Conservation (phyloP, 495 filamentous ascomycete genomes). For the Monascus purpureus region DNA sequence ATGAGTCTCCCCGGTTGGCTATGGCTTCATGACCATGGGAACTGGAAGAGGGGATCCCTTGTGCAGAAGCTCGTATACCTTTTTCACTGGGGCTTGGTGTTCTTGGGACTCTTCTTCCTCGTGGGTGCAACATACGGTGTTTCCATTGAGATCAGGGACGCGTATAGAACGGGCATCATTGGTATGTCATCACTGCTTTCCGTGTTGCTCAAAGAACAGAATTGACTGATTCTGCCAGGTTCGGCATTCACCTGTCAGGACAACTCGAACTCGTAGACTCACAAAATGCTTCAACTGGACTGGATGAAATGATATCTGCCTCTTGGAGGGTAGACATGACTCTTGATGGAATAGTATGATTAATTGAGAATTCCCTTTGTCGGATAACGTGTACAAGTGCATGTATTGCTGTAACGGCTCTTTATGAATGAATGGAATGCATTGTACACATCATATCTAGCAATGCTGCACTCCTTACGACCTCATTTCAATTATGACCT, state of each 20-base stretch:
- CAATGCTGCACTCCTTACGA: too few species aligned
- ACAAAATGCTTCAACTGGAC: background rate
- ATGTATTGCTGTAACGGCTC: too few species aligned
- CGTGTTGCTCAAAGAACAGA: background rate
- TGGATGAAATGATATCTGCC: background rate
- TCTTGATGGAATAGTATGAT: too few species aligned
- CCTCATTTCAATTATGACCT: too few species aligned
- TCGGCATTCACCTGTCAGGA: background rate
- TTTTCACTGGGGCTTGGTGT: slow-evolving; percentile 5
- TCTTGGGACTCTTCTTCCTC: slow-evolving; percentile 11
- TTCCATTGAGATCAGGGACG: slow-evolving; percentile 7
- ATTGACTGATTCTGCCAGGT: background rate
- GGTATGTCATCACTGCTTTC: slow-evolving; percentile 4
- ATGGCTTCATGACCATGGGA: slow-evolving; percentile 30
- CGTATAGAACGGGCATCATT: slow-evolving; percentile 6
- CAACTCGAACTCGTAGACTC: background rate
- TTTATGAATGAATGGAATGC: too few species aligned
- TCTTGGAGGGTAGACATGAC: background rate
- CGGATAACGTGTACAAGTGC: too few species aligned
- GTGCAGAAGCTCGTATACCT: slow-evolving; percentile 5
- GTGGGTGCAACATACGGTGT: slow-evolving; percentile 11
- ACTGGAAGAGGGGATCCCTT: slow-evolving; percentile 8
- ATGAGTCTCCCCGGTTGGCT: slow-evolving; percentile 29
- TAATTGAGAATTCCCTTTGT: too few species aligned
- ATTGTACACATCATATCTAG: too few species aligned